Conservation (phyloP, 2,329 filamentous ascomycete species). For the Aspergillus quadrilineatus region DNA sequence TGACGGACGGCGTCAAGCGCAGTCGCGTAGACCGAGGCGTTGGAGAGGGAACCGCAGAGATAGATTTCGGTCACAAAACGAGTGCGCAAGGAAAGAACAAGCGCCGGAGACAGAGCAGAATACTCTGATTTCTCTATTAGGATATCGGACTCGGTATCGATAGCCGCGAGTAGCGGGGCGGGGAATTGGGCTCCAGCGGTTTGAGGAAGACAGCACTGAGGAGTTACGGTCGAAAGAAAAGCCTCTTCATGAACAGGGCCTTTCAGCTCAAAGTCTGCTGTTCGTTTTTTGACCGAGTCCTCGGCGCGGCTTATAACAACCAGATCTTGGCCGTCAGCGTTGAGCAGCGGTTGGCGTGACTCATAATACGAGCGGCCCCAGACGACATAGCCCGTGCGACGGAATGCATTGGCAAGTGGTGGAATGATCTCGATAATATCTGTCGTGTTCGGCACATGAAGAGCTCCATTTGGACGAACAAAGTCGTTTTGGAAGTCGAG, state of each 20-base stretch:
- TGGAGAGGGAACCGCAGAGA: constrained; percentile 81
- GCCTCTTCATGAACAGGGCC: constrained; percentile 41
- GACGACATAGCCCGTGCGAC: constrained; percentile 69
- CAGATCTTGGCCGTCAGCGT: constrained; percentile 48
- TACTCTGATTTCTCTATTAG: constrained; percentile 73
- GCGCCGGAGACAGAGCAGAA: constrained; percentile 76
- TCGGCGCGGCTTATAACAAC: constrained; percentile 44
- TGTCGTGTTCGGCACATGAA: constrained; percentile 63
- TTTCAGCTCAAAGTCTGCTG: constrained; percentile 22
- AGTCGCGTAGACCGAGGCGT: constrained; percentile 86
- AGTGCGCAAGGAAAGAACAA: constrained; percentile 77
- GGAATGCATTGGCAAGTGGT: constrained; percentile 69
- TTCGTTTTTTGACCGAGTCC: constrained; percentile 18
- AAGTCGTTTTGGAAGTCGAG: constrained; percentile 94
- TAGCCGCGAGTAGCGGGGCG: constrained; percentile 49
- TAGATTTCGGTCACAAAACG: constrained; percentile 86
- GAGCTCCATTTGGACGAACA: constrained; percentile 63
- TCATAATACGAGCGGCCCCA: constrained; percentile 81
- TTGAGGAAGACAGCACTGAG: constrained; percentile 41
- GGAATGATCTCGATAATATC: constrained; percentile 68
- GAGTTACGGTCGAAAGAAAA: constrained; percentile 38
- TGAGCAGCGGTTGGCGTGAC: constrained; percentile 57
- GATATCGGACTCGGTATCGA: constrained; percentile 53
- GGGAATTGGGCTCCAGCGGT: constrained; percentile 51
- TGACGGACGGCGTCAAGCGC: constrained; percentile 86